A percentile compares a stretch with the other conserved stretches of the same genome.
Conservation (phyloP, 371 early-diverging fungal genomes). For the Mortierella sp. region DNA sequence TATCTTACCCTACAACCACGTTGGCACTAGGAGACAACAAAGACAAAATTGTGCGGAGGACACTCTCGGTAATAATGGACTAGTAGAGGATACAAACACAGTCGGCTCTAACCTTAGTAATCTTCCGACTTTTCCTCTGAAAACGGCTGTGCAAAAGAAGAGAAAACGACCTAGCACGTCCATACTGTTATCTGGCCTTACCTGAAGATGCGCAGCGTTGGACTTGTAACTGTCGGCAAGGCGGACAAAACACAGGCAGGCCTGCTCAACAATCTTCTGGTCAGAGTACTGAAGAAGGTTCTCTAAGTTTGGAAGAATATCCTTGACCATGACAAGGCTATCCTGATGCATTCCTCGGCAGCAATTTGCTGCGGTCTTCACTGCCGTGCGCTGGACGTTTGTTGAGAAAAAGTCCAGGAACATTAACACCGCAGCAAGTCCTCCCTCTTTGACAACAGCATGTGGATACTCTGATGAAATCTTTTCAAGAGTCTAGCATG, state of each 20-base stretch:
- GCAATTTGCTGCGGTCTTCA: constrained; percentile 87
- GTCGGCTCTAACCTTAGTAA: neutral
- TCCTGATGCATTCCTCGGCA: constrained; percentile 74
- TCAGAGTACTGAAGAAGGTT: constrained; percentile 79
- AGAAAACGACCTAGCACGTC: neutral
- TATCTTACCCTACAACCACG: constrained; percentile 42
- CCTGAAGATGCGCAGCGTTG: constrained; percentile 69
- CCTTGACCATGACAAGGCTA: constrained; percentile 74
- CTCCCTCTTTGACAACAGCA: constrained; percentile 84
- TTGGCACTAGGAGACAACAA: constrained; percentile 42
- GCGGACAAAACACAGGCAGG: constrained; percentile 76
- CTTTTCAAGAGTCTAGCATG: constrained; percentile 77
- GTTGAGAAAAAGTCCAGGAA: constrained; percentile 93
- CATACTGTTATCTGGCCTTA: neutral
- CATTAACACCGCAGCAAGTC: constrained; percentile 84
- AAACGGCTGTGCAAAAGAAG: neutral
- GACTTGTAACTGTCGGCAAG: constrained; percentile 74
- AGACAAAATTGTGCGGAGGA: constrained; percentile 39
- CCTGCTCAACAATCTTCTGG: constrained; percentile 79
- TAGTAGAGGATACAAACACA: neutral
- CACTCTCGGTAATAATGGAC: constrained; percentile 62
- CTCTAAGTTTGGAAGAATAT: constrained; percentile 80
- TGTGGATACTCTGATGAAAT: constrained; percentile 80
- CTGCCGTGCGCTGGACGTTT: constrained; percentile 88
- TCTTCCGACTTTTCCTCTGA: neutral